phyloP scores from a whole-genome alignment of 1,284 basidiomycete species.

The Pseudozyma tsukubaensis region DNA sequence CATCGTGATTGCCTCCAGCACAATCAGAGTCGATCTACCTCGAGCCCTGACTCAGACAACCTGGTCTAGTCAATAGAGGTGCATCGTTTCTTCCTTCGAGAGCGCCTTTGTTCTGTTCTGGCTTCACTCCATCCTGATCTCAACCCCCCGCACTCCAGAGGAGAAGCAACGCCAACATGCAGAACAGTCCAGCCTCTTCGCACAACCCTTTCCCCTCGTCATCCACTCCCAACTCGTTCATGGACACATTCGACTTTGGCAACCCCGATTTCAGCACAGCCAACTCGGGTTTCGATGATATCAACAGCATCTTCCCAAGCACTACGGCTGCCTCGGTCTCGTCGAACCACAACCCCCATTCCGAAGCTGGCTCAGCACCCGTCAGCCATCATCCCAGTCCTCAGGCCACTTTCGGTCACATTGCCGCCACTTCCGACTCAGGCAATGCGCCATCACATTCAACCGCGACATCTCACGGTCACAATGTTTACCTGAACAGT shows the following conservation, averaged over 20 bases:
- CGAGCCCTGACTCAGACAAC: too few relatives aligned
- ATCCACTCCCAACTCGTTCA: slow-evolving; percentile 49
- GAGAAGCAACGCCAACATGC: slow-evolving; percentile 17
- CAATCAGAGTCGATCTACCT: too few relatives aligned
- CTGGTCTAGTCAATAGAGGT: too few relatives aligned
- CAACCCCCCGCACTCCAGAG: not conserved
- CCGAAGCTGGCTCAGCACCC: slow-evolving; percentile 39
- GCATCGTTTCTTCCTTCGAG: too few relatives aligned
- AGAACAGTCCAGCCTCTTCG: slow-evolving; percentile 40
- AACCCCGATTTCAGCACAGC: slow-evolving; percentile 44
- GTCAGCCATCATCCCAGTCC: slow-evolving; percentile 51
- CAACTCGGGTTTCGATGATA: slow-evolving; percentile 49
- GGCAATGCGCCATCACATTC: slow-evolving; percentile 2
- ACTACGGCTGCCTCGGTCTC: slow-evolving; percentile 15
- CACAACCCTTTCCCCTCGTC: slow-evolving; percentile 31
- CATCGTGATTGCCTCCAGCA: too few relatives aligned
- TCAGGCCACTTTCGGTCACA: slow-evolving; percentile 20
- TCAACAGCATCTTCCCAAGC: slow-evolving; percentile 42
- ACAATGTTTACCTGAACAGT: slow-evolving; percentile 14
- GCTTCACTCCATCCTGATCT: too few relatives aligned
- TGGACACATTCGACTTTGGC: slow-evolving; percentile 60
- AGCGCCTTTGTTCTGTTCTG: too few relatives aligned
- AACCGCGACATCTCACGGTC: slow-evolving; percentile 2
- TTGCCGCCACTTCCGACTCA: slow-evolving; percentile 12
- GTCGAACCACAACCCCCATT: slow-evolving; percentile 24